Base-by-base conservation (phyloP, 306 rosid species). In the Sophora flavescens region DNA sequence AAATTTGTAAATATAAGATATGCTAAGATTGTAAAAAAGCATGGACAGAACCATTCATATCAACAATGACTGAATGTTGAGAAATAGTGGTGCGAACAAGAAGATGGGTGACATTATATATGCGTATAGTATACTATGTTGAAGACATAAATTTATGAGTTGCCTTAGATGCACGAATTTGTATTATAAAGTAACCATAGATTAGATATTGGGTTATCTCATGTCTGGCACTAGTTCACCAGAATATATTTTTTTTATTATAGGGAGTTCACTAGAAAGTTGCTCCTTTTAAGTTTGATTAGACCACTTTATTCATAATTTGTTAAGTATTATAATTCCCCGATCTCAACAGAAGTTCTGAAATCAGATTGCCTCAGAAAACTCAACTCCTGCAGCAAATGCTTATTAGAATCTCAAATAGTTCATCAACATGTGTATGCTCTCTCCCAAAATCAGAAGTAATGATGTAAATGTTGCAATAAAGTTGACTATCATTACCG, bases 401-500 rank as follows among this genome's bases (percentile, higher is more conserved):
- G 75, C 44, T 36, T 14, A 45, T 68, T 68, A 89, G 88, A 87
- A 86, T 87, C 86, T 86, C 44, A 35, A 70, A 81, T 56, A 84
- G 84, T 87, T 76, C 74, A 77, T 63, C 80, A 72, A 77, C 53
- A 80, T 79, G 83, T 86, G 85, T 54, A 79, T 74, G 71, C 90
- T 72, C 82, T 70, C 83, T 81, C 77, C 88, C 87, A 86, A 84
- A 39, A 76, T 85, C 70, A 71, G 45, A 87, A 78, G 86, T 74
- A 84, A 88, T 88, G 80, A 91, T 83, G 83, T 42, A 57, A 72
- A 57, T 64, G 81, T 77, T 81, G 61, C 84, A 61, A 85, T 77
- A 84, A 86, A 89, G 89, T 88, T 91, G 88, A 89, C 78, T 80
- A 84, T 82, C 80, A 80, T 78, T 42, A 8, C 48, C 48, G 13